Evolutionary conservation across 108 stramenopile species (phyloP), one percentile per base, ranked within the genome.

Genomic region (Skeletonema grethae): DNA sequence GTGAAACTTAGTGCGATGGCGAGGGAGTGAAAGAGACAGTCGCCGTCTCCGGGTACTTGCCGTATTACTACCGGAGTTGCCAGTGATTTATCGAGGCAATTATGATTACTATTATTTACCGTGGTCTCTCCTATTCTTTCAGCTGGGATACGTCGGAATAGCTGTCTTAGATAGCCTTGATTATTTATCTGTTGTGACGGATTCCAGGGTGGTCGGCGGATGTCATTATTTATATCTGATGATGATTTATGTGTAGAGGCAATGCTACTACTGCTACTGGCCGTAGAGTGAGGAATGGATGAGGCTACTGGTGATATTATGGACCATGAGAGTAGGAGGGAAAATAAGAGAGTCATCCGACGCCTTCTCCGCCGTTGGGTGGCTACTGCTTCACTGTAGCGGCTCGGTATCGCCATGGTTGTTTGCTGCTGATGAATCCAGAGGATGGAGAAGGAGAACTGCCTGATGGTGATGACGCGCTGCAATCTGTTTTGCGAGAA

Each of bases 1-100:
- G 35, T 48, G 20, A 38, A 59, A 29, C 29, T n/a, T 31, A 78
- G 34, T 6, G 41, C 56, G 7, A 60, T 31, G 41, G 71, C 61
- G 20, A 85, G 53, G 25, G 70, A 48, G 48, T 85, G 84, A 58
- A 85, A 85, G 18, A 85, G 77, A 34, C 84, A 85, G 63, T 82
- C 75, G 2, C 84, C 84, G 67, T 85, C 84, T 0, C 84, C 84
- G 8, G 84, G 84, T 13, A 85, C 84, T 57, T 85, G 84, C 9
- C 84, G 58, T 12, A 79, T 45, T 1, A 38, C 15, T 7, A 80
- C 73, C 9, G 79, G 79, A 0, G n/a, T 34, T 5, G 34, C 13
- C 0, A 30, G n/a, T 58, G 30, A 39, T 45, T 29, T 55, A 18
- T 22, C 13, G 29, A 34, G 1, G 10, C 20, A 4, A 20, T 38